Evolutionary conservation across 768 basidiomycete genomes (phyloP).

Genomic region (Suillus paluster): DNA sequence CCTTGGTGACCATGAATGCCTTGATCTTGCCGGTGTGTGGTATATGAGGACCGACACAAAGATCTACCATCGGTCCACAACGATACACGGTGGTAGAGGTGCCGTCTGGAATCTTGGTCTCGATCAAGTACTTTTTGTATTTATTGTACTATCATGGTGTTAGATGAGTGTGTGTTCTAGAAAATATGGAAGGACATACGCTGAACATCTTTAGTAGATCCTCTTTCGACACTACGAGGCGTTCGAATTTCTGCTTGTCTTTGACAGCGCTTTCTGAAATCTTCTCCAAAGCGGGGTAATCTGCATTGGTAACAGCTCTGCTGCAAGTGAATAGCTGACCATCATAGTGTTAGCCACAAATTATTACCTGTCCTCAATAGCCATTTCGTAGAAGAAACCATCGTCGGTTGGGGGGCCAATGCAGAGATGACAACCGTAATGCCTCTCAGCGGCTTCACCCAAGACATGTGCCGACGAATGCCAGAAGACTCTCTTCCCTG

Average conservation of each 20-base stretch:
- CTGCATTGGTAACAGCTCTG: constrained; percentile 77
- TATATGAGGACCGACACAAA: constrained; percentile 97
- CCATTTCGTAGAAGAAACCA: constrained; percentile 99
- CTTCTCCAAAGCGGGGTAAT: constrained; percentile 91
- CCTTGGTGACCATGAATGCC: constrained; percentile 96
- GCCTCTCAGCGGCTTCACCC: constrained; percentile 94
- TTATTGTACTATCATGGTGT: constrained; percentile 83
- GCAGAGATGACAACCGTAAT: constrained; percentile 96
- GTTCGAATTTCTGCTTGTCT: constrained; percentile 97
- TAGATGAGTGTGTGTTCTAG: background rate
- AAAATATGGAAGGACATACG: constrained; percentile 51
- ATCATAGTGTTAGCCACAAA: background rate
- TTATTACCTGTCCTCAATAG: constrained; percentile 72
- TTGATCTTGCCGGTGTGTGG: constrained; percentile 98
- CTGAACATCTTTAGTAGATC: constrained; percentile 96
- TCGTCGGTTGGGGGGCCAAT: constrained; percentile 97
- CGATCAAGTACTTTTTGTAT: constrained; percentile 95
- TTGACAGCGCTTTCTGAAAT: constrained; percentile 87
- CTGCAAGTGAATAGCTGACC: background rate
- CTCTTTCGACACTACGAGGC: constrained; percentile 92
- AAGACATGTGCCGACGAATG: constrained; percentile 98
- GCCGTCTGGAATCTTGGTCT: constrained; percentile 94
- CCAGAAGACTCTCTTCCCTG: constrained; percentile 98
- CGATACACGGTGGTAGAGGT: constrained; percentile 97
- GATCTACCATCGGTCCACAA: constrained; percentile 97